Evolutionary conservation across 306 rosid species (phyloP).

Genomic region (Vachellia pachyceras): DNA sequence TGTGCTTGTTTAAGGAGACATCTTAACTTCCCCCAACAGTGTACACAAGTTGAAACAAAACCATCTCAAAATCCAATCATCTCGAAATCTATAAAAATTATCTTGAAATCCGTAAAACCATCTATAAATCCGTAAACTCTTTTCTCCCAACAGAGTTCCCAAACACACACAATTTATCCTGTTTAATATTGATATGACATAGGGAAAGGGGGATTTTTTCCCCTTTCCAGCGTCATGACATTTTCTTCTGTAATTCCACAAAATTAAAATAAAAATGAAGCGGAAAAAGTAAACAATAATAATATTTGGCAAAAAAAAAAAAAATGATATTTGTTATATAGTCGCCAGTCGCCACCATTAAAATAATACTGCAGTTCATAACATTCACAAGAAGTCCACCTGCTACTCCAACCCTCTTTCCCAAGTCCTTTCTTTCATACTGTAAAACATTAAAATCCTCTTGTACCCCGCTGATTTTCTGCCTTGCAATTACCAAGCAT

Average conservation of each 20-base stretch:
- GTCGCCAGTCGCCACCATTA: background rate
- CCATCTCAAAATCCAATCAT: no score
- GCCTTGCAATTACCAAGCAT: background rate
- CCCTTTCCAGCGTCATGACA: background rate
- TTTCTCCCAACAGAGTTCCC: no score
- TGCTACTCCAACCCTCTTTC: background rate
- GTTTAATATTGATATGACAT: no score
- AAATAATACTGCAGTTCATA: background rate
- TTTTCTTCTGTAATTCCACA: background rate
- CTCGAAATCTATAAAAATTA: no score
- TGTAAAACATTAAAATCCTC: background rate
- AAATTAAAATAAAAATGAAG: background rate
- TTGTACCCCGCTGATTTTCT: background rate
- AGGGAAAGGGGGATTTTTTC: no score
- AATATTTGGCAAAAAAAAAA: background rate
- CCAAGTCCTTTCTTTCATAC: background rate
- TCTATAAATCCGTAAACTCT: no score
- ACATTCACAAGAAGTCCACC: slow-evolving; percentile 1
- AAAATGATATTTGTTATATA: background rate
- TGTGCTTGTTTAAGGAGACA: no score
- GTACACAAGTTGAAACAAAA: no score
- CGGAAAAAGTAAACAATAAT: background rate
- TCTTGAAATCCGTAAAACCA: no score
- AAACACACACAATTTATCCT: no score
- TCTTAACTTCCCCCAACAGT: no score